Percentiles rank a stretch among this genome's conserved stretches.
phyloP scores from a whole-genome alignment of 768 basidiomycete genomes.

The Fistulinella prunicolor region DNA sequence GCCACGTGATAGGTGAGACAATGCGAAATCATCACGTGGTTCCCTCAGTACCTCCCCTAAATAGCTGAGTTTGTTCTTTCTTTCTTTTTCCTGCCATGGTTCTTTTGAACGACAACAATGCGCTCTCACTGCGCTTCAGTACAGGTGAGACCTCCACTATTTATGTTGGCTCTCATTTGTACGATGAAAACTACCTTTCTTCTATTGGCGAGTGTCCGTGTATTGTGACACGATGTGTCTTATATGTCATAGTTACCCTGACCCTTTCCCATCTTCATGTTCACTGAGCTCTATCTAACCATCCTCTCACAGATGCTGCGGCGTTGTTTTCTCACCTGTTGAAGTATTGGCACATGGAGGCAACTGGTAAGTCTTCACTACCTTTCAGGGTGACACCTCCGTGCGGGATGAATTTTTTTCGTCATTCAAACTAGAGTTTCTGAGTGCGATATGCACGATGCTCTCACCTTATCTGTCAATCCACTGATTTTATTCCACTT shows the following conservation, averaged over 20 bases:
- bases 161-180: neutral
- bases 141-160: constrained; percentile 7
- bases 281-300: constrained; percentile 8
- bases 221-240: constrained; percentile 49
- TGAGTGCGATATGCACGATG: constrained; percentile 72
- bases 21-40: too few species aligned
- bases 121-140: too few species aligned
- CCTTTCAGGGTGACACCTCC: constrained; percentile 6
- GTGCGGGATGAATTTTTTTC: constrained; percentile 50
- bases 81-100: neutral
- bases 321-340: too few species aligned
- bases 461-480: constrained; percentile 63
- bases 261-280: constrained; percentile 41
- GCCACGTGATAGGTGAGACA: too few species aligned
- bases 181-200: constrained; percentile 55
- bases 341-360: too few species aligned
- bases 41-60: constrained; percentile 8
- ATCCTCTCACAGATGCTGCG: constrained; percentile 1
- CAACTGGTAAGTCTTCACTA: constrained; percentile 8
- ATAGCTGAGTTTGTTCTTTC: neutral
- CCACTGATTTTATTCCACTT: constrained; percentile 48
- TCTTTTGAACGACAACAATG: too few species aligned
- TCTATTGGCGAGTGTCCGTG: constrained; percentile 46
- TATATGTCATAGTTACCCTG: constrained; percentile 94
- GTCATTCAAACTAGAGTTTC: constrained; percentile 91